These are phyloP conservation scores for Holtermanniella nyarrowii DNA, from an alignment of 768 basidiomycete genomes.

Conservation along the genomic window DNA sequence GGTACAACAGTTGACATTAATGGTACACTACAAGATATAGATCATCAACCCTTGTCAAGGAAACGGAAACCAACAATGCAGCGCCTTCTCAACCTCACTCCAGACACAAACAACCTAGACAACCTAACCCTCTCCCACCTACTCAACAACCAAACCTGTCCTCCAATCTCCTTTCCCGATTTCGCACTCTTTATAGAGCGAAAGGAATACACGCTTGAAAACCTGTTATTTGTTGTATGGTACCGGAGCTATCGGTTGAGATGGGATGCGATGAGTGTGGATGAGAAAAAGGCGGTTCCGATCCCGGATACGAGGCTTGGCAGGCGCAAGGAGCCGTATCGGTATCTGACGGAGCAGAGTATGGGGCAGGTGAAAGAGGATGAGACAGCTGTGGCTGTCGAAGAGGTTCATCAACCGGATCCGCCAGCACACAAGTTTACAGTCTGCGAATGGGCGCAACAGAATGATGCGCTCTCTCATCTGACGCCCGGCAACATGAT, in stretches of 20 bases:
- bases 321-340: slow-evolving; percentile 24
- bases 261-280: slow-evolving; percentile 10
- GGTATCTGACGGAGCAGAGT: slow-evolving; percentile 10
- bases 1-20: too few relatives aligned
- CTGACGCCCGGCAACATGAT: too few relatives aligned
- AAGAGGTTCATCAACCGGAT: too few relatives aligned
- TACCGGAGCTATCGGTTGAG: slow-evolving; percentile 24
- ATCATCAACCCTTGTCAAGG: too few relatives aligned
- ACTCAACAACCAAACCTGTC: slow-evolving; percentile 30
- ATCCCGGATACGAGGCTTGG: slow-evolving; percentile 26
- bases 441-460: not conserved
- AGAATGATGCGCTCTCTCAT: too few relatives aligned
- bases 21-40: too few relatives aligned
- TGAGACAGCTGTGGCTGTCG: not conserved
- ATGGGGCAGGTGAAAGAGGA: not conserved
- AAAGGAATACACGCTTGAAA: slow-evolving; percentile 31
- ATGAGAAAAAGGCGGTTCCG: slow-evolving; percentile 12
- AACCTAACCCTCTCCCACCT: slow-evolving; percentile 28
- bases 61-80: not conserved
- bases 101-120: slow-evolving; percentile 5
- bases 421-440: too few relatives aligned
- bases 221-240: slow-evolving; percentile 34
- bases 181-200: slow-evolving; percentile 28
- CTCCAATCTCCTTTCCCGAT: slow-evolving; percentile 30
- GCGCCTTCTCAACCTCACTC: not conserved